Conservation (phyloP, 202 grass and related monocot species). For the Carex arenaria region DNA sequence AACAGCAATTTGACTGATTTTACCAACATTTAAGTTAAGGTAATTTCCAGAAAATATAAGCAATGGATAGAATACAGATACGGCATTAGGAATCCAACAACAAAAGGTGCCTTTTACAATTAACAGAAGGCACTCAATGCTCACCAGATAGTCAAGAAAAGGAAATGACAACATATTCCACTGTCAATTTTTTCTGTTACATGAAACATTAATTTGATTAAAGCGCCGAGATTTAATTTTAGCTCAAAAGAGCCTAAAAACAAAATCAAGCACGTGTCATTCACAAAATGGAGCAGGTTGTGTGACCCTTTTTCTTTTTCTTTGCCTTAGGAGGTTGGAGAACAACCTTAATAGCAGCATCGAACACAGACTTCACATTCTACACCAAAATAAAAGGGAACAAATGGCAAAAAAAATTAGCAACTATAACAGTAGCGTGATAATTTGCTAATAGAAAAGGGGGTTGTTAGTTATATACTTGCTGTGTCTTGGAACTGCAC, state of each 20-base stretch:
- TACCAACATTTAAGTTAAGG: not conserved
- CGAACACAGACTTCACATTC: constrained; percentile 42
- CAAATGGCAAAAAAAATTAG: not conserved
- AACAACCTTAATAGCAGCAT: constrained; percentile 39
- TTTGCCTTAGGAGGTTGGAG: constrained; percentile 34
- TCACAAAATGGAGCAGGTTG: constrained; percentile 36
- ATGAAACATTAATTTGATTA: constrained; percentile 14
- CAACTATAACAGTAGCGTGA: not conserved
- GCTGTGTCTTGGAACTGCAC: constrained; percentile 41
- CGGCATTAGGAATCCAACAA: constrained; percentile 11
- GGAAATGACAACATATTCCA: not conserved
- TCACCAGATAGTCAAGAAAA: not conserved
- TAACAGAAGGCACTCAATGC: constrained; percentile 6
- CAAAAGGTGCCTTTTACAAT: constrained; percentile 11
- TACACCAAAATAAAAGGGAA: not conserved
- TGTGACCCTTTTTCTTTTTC: constrained; percentile 29
- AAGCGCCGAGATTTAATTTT: not conserved
- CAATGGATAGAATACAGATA: constrained; percentile 10
- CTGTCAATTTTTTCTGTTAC: constrained; percentile 6
- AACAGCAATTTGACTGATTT: not conserved
- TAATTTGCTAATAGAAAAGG: constrained; percentile 7
- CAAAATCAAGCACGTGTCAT: constrained; percentile 6
- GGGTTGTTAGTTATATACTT: constrained; percentile 14
- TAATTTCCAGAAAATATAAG: constrained; percentile 9
- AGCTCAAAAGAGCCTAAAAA: constrained; percentile 16